A percentile compares a stretch with the other conserved stretches of the same genome.
Conservation (phyloP, 2,329 filamentous ascomycete species). For the Claviceps arundinis region DNA sequence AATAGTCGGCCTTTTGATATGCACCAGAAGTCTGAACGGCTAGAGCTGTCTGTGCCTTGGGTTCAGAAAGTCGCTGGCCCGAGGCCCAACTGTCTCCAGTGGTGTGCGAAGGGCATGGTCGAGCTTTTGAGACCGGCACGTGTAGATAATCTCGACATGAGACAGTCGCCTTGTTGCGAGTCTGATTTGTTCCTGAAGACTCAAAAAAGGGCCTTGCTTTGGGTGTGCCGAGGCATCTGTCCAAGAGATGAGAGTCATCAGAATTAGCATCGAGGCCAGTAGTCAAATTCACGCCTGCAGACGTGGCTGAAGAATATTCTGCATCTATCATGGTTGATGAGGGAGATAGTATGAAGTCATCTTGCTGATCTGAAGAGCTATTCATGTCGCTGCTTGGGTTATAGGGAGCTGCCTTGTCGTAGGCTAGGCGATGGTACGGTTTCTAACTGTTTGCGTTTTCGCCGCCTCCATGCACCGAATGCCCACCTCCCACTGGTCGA, state of each 20-base stretch:
- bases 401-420: constrained; percentile 11
- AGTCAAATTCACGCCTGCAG: neutral
- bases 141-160: neutral
- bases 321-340: constrained; percentile 5
- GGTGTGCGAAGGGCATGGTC: constrained; percentile 8
- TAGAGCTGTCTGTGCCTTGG: neutral
- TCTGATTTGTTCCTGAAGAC: neutral
- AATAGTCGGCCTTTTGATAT: neutral
- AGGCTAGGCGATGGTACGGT: constrained; percentile 1
- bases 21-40: neutral
- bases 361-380: neutral
- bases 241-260: neutral
- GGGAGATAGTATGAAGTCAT: constrained; percentile 2
- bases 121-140: constrained; percentile 11
- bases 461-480: constrained; percentile 6
- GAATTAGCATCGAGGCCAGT: neutral
- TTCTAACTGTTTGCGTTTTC: neutral
- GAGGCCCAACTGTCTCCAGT: neutral
- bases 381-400: constrained; percentile 1
- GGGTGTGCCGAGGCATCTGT: neutral
- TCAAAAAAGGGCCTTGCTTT: neutral
- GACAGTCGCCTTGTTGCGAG: too few species aligned
- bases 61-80: neutral
- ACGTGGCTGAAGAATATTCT: neutral
- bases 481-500: constrained; percentile 12